phyloP scores from a whole-genome alignment of 148 eudicot genomes.

The Fagopyrum esculentum region DNA sequence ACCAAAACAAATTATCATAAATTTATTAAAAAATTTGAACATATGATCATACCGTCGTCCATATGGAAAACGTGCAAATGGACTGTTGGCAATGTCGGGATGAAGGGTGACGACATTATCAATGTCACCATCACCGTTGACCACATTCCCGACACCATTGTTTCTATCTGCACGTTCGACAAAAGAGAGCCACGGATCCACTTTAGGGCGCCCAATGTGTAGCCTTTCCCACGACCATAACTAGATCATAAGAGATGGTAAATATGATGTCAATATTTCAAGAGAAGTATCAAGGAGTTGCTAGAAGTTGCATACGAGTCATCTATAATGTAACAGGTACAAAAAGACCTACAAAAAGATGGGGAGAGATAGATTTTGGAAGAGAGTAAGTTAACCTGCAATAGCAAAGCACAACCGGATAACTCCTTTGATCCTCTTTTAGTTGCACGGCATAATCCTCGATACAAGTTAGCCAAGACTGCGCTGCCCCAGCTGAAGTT shows the following conservation, averaged over 20 bases:
- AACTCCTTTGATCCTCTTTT: conserved; percentile 6
- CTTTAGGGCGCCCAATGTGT: conserved; percentile 8
- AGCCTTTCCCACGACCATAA: conserved; percentile 14
- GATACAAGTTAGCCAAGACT: conserved; percentile 11
- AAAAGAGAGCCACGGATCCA: background rate
- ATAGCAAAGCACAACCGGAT: conserved; percentile 8
- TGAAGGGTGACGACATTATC: background rate
- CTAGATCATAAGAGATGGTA: background rate
- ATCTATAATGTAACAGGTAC: background rate
- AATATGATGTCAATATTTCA: background rate
- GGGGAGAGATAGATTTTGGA: background rate
- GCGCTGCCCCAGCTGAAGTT: conserved; percentile 11
- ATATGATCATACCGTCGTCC: background rate
- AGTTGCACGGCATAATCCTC: conserved; percentile 5
- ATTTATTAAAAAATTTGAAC: background rate
- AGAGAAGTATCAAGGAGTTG: too few species aligned
- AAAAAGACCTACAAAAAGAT: background rate
- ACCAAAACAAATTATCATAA: background rate
- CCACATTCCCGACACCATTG: background rate
- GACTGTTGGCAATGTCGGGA: background rate
- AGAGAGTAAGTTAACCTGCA: background rate
- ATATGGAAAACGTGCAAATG: background rate
- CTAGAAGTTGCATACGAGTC: too few species aligned
- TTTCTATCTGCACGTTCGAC: background rate
- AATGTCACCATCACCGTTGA: background rate